A percentile compares a stretch with the other conserved stretches of the same genome.
These are phyloP conservation scores for Rhizomucor miehei DNA, from an alignment of 371 early-diverging fungal species.

Conservation along the genomic window DNA sequence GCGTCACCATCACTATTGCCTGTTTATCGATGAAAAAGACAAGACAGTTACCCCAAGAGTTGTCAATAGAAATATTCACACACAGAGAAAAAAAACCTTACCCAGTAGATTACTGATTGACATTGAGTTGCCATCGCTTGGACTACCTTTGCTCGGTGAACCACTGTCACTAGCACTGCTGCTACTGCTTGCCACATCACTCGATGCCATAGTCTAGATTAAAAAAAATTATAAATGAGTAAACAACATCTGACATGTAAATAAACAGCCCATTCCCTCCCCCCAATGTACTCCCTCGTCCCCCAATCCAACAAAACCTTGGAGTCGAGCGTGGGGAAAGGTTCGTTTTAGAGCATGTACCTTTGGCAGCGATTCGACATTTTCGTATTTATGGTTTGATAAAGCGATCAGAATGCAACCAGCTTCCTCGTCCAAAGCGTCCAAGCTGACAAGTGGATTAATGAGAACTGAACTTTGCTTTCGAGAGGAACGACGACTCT, in stretches of 20 bases:
- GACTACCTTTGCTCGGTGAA: slow-evolving; percentile 5
- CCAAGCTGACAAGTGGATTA: slow-evolving; percentile 24
- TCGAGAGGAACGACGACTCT: slow-evolving; percentile 11
- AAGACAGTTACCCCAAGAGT: no score
- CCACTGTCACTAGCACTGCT: slow-evolving; percentile 11
- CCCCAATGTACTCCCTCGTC: no score
- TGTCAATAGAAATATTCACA: neutral
- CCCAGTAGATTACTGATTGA: slow-evolving; percentile 22
- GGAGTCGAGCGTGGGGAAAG: neutral
- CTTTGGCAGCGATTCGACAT: neutral
- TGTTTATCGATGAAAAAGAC: neutral
- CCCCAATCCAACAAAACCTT: no score
- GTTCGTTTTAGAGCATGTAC: neutral
- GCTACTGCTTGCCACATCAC: slow-evolving; percentile 8
- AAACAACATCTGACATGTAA: no score
- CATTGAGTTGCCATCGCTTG: slow-evolving; percentile 9
- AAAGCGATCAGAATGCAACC: slow-evolving; percentile 43
- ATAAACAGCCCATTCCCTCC: no score
- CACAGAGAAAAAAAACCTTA: slow-evolving; percentile 5
- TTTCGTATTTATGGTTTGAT: slow-evolving; percentile 30
- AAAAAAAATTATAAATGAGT: slow-evolving; percentile 2
- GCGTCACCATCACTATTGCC: neutral
- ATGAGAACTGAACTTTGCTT: no score
- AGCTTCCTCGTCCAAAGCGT: slow-evolving; percentile 42
- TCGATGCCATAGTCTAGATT: neutral